Evolutionary conservation across 805 yeast species (phyloP), one percentile per base, ranked within the genome.

Genomic region (Teunomyces barrocoloradensis): DNA sequence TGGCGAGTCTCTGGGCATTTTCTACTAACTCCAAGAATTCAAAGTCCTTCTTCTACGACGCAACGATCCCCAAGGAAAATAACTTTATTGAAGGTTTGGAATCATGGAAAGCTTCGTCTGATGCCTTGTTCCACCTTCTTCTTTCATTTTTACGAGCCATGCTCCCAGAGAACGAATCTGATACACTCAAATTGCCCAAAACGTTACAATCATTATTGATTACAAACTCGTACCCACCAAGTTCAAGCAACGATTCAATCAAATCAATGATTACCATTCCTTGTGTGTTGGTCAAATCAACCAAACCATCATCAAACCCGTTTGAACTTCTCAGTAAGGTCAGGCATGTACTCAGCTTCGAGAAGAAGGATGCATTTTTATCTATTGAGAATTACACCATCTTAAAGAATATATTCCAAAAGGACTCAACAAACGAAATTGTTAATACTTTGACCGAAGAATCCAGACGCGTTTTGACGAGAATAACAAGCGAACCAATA

Each of bases 1-100:
- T 90, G 81, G 85, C 92, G 34, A 91, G 92, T 6, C 68, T 88
- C 20, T 90, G 96, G 96, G 97, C 96, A 0, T 90, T 90, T 58
- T 78, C 81, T 43, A 74, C 77, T 1, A 61, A 62, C 11, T 56
- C 64, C 23, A 57, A 55, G 39, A 59, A 53, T 40, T 54, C 55
- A 44, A 63, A 55, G 50, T 63, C 67, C 35, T 58, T 73, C 10
- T 71, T 71, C 40, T 70, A 59, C 47, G 70, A 69, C 47, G 75
- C 77, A 1, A 71, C 73, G 10, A 36, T 59, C 32, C 50, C 41
- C 12, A 52, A 56, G 49, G 76, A 71, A 47, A 55, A 58, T 44
- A 61, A 58, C 38, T 87, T 87, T 61, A 77, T 78, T 32, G 84
- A 85, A 51, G 96, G 96, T 2, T 63, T 89, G 46, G 79, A 80